Conservation (phyloP, 805 yeast species). For the Yueomyces sinensis region DNA sequence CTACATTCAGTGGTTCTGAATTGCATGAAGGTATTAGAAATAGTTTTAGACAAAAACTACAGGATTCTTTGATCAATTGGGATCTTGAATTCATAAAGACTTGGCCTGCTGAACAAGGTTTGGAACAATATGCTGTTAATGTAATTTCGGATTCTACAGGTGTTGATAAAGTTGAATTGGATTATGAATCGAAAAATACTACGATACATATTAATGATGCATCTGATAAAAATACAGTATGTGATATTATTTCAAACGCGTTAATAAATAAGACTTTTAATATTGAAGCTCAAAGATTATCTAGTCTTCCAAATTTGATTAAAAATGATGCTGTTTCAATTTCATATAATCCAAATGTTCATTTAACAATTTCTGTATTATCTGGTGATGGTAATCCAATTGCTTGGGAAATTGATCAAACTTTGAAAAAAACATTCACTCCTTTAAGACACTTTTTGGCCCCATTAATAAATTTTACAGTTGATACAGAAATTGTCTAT, state of each 20-base stretch:
- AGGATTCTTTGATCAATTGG: not conserved
- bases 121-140: not conserved
- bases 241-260: conserved; percentile 13
- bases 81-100: not conserved
- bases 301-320: not conserved
- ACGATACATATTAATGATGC: conserved; percentile 1
- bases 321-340: conserved; percentile 10
- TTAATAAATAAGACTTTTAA: not conserved
- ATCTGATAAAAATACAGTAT: conserved; percentile 10
- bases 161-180: not conserved
- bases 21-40: conserved; percentile 40
- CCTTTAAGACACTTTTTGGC: conserved; percentile 43
- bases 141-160: not conserved
- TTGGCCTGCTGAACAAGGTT: not conserved
- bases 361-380: conserved; percentile 62
- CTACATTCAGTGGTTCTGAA: conserved; percentile 44
- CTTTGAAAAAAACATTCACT: conserved; percentile 35
- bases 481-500: conserved; percentile 69
- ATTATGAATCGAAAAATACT: not conserved
- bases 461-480: conserved; percentile 52
- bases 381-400: conserved; percentile 56
- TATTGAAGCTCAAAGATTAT: not conserved
- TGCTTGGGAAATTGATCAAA: conserved; percentile 58
- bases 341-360: conserved; percentile 44
- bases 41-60: conserved; percentile 29